Base-by-base conservation (phyloP, 2,329 filamentous ascomycete genomes). In the Alternaria ventricosa region DNA sequence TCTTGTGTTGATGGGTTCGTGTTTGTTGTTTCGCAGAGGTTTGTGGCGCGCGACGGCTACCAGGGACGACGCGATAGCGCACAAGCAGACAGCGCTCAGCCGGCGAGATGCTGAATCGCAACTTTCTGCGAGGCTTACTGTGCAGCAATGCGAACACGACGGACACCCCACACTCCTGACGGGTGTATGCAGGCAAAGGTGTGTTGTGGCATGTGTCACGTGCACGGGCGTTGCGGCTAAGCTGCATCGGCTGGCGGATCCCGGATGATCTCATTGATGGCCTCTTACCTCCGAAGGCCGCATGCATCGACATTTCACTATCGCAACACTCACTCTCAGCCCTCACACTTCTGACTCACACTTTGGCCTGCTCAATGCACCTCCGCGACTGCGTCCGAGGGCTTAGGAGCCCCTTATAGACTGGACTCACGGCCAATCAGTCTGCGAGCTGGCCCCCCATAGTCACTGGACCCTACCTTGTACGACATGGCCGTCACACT, bases 401-500 rank as follows among this genome's bases (percentile, higher is more conserved):
- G 63, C 61, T 57, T 44, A 13, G 53, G 15, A 50, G 60, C 59
- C 56, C 33, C 22, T 41, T 50, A 49, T 63, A 60, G 20, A 25
- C 23, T 11, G 23, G 30, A 47, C 10, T 36, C 33, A 9, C 18
- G 1, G 47, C 20, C 30, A 54, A 27, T 10, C 13, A 45, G 49
- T 41, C 23, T 27, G 13, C 53, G 22, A 30, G 11, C 15, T 43
- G 47, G 25, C 33, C 22, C 11, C 27, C 13, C 23, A 33, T 27
- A 27, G 58, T 56, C 44, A 44, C 47, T 30, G 28, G 43, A 49
- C 49, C 55, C 22, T 53, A 45, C 22, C 25, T 56, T 36, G 60
- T 50, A 25, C 56, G 66, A 60, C 63, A 78, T 78, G 75, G 71
- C 68, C 41, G 63, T 71, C 18, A 71, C 69, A 43, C 66, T 75